Evolutionary conservation across 192 early-diverging fungal species (phyloP).

Genomic region (Rhizophlyctis rosea): DNA sequence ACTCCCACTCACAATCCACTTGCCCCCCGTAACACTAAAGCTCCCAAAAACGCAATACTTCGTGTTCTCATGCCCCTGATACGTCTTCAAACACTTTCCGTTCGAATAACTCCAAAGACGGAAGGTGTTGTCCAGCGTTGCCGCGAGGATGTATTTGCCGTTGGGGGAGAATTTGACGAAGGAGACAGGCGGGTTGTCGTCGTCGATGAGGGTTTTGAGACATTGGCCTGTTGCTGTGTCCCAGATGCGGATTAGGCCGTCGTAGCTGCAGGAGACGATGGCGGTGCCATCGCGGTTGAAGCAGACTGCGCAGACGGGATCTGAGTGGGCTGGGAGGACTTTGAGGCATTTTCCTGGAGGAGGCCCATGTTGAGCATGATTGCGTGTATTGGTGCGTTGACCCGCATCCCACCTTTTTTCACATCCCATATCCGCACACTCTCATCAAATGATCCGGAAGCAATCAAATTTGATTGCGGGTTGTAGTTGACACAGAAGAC

Average conservation of each 20-base stretch:
- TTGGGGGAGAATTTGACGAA: slow-evolving; percentile 99
- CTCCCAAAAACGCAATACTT: slow-evolving; percentile 92
- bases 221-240: slow-evolving; percentile 97
- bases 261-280: slow-evolving; percentile 91
- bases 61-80: slow-evolving; percentile 85
- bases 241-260: slow-evolving; percentile 98
- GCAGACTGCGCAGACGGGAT: slow-evolving; percentile 91
- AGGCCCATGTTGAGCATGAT: neutral
- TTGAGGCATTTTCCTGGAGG: slow-evolving; percentile 81
- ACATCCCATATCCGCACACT: slow-evolving; percentile 97
- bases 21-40: slow-evolving; percentile 88
- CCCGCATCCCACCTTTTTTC: slow-evolving; percentile 55
- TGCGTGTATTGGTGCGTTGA: neutral
- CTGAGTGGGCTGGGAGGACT: slow-evolving; percentile 89
- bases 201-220: slow-evolving; percentile 94
- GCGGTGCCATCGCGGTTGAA: slow-evolving; percentile 97
- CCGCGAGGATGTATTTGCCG: slow-evolving; percentile 95
- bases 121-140: slow-evolving; percentile 89
- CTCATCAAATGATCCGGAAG: slow-evolving; percentile 97
- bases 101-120: slow-evolving; percentile 93
- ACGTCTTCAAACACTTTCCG: slow-evolving; percentile 95
- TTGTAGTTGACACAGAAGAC: slow-evolving; percentile 99
- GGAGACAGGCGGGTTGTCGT: slow-evolving; percentile 92
- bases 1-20: slow-evolving; percentile 95
- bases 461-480: slow-evolving; percentile 88